Percentiles rank a stretch among this genome's conserved stretches.
Conservation (phyloP, 2,329 filamentous ascomycete species). For the Sarocladium brachiariae region DNA sequence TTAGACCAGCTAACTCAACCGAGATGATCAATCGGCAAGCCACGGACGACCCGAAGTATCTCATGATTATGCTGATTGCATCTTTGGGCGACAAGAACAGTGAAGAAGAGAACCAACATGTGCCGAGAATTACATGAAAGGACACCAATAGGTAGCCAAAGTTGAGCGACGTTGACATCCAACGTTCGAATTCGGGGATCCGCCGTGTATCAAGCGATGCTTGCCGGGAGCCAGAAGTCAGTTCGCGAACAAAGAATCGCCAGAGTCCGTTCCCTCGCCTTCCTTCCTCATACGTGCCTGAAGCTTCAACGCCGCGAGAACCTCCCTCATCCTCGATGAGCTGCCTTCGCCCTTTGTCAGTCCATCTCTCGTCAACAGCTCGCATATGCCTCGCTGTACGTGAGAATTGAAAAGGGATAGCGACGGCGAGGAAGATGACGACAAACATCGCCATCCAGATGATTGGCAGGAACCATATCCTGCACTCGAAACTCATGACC, state of each 20-base stretch:
- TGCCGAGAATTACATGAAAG: constrained; percentile 10
- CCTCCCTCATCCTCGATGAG: background rate
- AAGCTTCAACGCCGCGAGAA: background rate
- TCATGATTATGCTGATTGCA: constrained; percentile 8
- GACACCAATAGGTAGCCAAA: background rate
- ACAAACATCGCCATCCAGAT: background rate
- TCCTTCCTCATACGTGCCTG: background rate
- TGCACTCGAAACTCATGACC: background rate
- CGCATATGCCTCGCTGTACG: background rate
- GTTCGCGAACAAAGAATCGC: background rate
- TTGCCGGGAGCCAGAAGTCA: background rate
- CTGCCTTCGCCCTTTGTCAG: background rate
- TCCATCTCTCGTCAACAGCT: background rate
- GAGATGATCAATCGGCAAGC: constrained; percentile 11
- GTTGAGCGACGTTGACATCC: constrained; percentile 4
- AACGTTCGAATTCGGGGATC: constrained; percentile 1
- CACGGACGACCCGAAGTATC: constrained; percentile 9
- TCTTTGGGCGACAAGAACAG: constrained; percentile 8
- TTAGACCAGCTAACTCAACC: constrained; percentile 6
- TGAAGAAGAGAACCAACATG: constrained; percentile 6
- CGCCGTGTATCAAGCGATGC: background rate
- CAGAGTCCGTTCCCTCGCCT: background rate
- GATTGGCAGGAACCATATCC: background rate
- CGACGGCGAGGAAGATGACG: background rate
- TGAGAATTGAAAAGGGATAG: background rate